Conservation (phyloP, 257 asterid species). For the Vinca minor region DNA sequence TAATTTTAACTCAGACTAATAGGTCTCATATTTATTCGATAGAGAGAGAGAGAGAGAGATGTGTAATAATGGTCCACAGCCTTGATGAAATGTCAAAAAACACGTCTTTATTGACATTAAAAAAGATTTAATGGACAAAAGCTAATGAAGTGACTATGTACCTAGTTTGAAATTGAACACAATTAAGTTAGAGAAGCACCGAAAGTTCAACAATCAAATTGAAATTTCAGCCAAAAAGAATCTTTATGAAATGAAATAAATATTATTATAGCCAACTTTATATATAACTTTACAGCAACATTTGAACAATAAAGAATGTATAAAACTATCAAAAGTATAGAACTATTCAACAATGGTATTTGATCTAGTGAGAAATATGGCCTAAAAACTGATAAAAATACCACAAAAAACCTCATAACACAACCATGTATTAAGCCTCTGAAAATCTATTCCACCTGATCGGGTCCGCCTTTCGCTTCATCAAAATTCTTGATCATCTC, state of each 20-base stretch:
- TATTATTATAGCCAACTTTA: not conserved
- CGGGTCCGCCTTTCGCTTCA: not conserved
- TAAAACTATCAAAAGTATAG: not conserved
- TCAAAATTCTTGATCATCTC: slow-evolving; percentile 3
- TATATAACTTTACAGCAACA: slow-evolving; percentile 8
- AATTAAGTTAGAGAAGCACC: too few species aligned
- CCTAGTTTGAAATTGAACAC: slow-evolving; percentile 1
- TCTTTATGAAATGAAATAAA: slow-evolving; percentile 1
- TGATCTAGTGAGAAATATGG: slow-evolving; percentile 8
- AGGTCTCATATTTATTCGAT: too few species aligned
- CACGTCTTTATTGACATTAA: not conserved
- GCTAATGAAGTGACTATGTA: not conserved
- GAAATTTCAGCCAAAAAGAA: not conserved
- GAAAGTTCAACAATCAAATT: not conserved
- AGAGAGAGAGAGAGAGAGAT: not conserved
- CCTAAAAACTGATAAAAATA: not conserved
- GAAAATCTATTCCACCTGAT: too few species aligned
- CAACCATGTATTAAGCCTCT: not conserved
- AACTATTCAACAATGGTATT: not conserved
- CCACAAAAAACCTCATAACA: too few species aligned
- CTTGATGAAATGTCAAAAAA: not conserved
- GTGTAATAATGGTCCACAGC: not conserved
- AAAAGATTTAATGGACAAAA: not conserved
- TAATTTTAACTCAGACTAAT: not conserved
- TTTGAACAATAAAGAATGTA: slow-evolving; percentile 12